phyloP scores from a whole-genome alignment of 768 basidiomycete genomes.

The Suillus alpinus region DNA sequence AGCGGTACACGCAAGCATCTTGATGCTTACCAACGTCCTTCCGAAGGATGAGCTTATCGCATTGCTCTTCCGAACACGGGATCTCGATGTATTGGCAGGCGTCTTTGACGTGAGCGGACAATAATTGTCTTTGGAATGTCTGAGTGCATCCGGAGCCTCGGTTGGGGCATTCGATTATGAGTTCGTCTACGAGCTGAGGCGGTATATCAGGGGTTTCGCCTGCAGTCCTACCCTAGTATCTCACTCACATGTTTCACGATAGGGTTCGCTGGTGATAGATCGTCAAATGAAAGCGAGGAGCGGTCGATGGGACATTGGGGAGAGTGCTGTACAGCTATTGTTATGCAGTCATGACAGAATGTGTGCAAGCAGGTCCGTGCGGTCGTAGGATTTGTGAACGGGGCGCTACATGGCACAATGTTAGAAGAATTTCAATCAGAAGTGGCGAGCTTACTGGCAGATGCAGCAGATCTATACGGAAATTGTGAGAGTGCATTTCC shows the following conservation, averaged over 20 bases:
- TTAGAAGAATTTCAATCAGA: not conserved
- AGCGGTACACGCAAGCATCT: slow-evolving; percentile 34
- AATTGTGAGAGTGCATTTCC: not conserved
- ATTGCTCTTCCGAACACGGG: slow-evolving; percentile 46
- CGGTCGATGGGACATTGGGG: slow-evolving; percentile 84
- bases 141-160: slow-evolving; percentile 55
- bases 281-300: slow-evolving; percentile 54
- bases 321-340: slow-evolving; percentile 68
- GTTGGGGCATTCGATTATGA: slow-evolving; percentile 70
- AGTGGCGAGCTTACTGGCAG: not conserved
- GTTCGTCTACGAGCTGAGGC: slow-evolving; percentile 76
- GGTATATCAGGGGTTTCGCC: slow-evolving; percentile 5
- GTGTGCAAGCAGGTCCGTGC: slow-evolving; percentile 74
- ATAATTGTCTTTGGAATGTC: slow-evolving; percentile 64
- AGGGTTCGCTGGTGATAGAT: slow-evolving; percentile 65
- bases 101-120: slow-evolving; percentile 61
- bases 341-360: slow-evolving; percentile 82
- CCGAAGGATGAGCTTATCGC: slow-evolving; percentile 41
- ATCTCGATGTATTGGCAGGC: slow-evolving; percentile 58
- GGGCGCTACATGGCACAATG: slow-evolving; percentile 40
- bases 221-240: slow-evolving; percentile 2
- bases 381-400: slow-evolving; percentile 75
- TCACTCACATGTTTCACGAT: slow-evolving; percentile 59
- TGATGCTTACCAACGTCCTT: slow-evolving; percentile 46
- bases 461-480: not conserved